Base-by-base conservation (phyloP, 2,329 filamentous ascomycete species). In the Curvularia lunata region DNA sequence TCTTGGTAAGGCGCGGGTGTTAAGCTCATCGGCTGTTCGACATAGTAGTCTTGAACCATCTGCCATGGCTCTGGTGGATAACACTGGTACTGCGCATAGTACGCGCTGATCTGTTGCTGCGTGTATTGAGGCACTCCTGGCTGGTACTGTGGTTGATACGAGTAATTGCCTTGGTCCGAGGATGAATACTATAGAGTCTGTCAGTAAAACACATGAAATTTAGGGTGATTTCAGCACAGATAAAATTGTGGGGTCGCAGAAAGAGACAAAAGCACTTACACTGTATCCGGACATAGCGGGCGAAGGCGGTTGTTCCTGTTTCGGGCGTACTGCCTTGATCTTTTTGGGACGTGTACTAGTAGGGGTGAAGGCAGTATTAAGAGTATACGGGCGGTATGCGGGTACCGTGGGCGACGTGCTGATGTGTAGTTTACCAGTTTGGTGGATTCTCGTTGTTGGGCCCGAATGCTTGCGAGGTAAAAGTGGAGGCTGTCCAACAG, bases 31-130 rank as follows among this genome's bases (percentile, higher is more conserved):
- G 38, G 55, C 28, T n/a, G 58, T 42, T 67, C 65, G 3, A 52
- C 47, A 41, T 68, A 65, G 43, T 68, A 67, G 28, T 72, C 70
- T 28, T 68, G 57, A 16, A 73, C 59, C 23, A 71, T 56, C 8
- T 66, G 58, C 41, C 72, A 71, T 8, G 72, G 67, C 46, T 71
- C 66, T 34, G 67, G 63, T 30, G 71, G 72, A 42, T 70, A 73
- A 52, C 62, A 64, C 43, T 69, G 65, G 53, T 73, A 74, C 48
- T 72, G 68, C 38, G 65, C 62, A 48, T 70, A 71, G 54, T 74
- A 73, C 34, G 64, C 56, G 30, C 68, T 61, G 49, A 75, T 64
- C 41, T 74, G 71, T 13, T 70, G 57, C 34, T 73, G 70, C 8
- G 72, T 75, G 58, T 74, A 75, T 38, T 73, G 69, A 25, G 70